Conservation (phyloP, 257 asterid genomes). For the Misopates orontium region DNA sequence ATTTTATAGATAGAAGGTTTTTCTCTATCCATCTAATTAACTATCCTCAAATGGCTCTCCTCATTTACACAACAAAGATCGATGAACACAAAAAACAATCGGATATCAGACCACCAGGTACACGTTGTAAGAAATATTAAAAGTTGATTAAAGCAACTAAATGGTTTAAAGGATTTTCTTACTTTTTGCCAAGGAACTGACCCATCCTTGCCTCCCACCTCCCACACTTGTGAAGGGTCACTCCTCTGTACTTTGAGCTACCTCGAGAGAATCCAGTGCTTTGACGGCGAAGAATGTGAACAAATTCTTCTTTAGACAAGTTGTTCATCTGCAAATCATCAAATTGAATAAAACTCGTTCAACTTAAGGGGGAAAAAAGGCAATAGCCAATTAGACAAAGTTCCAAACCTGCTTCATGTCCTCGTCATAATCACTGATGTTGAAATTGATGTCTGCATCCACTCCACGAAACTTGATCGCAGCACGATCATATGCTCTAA, state of each 20-base stretch:
- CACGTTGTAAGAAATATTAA: neutral
- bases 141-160: constrained; percentile 2
- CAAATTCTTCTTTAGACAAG: constrained; percentile 71
- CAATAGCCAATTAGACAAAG: no score
- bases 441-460: constrained; percentile 85
- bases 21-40: constrained; percentile 29
- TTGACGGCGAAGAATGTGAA: constrained; percentile 72
- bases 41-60: constrained; percentile 25
- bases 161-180: constrained; percentile 24
- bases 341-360: constrained; percentile 5
- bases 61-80: constrained; percentile 10
- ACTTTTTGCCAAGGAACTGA: constrained; percentile 74
- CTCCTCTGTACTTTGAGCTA: constrained; percentile 73
- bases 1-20: constrained; percentile 40
- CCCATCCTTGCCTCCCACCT: constrained; percentile 81
- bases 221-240: constrained; percentile 64
- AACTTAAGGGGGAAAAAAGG: neutral
- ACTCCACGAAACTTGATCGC: constrained; percentile 88
- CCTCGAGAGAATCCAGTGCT: constrained; percentile 79
- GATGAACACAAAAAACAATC: constrained; percentile 21
- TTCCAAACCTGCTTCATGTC: constrained; percentile 66
- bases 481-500: constrained; percentile 85
- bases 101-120: neutral
- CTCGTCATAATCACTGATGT: constrained; percentile 62
- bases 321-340: constrained; percentile 51